A percentile compares a stretch with the other conserved stretches of the same genome.
Conservation (phyloP, 2,329 filamentous ascomycete species). For the Penicillium sp. region DNA sequence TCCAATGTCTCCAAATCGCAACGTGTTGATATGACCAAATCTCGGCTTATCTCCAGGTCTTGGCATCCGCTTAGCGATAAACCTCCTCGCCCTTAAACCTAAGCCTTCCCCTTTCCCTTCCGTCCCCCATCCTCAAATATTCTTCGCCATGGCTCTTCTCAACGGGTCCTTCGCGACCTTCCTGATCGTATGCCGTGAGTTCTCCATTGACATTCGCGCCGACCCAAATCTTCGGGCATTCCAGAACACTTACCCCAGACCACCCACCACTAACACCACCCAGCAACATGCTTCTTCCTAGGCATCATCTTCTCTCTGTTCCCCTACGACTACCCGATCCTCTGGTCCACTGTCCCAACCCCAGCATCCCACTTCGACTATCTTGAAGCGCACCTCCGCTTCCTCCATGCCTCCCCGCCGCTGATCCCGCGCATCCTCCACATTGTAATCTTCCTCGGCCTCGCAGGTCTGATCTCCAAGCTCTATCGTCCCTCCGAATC, state of each 20-base stretch:
- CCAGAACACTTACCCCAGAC: background rate
- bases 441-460: slow-evolving; percentile 85
- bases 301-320: slow-evolving; percentile 95
- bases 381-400: slow-evolving; percentile 84
- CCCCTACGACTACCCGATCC: slow-evolving; percentile 69
- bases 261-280: slow-evolving; percentile 3
- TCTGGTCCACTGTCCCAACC: slow-evolving; percentile 45
- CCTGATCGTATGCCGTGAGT: slow-evolving; percentile 91
- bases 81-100: slow-evolving; percentile 2
- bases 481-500: slow-evolving; percentile 90
- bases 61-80: slow-evolving; percentile 23
- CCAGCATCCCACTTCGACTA: slow-evolving; percentile 69
- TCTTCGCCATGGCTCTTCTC: slow-evolving; percentile 35
- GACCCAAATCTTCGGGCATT: background rate
- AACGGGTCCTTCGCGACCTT: slow-evolving; percentile 84
- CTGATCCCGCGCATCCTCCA: slow-evolving; percentile 91
- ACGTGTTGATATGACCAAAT: background rate
- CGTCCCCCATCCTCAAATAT: background rate
- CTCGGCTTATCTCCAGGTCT: slow-evolving; percentile 14
- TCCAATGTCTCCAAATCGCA: background rate
- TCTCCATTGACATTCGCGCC: background rate
- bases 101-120: slow-evolving; percentile 2
- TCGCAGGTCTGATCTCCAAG: slow-evolving; percentile 87
- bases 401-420: slow-evolving; percentile 86
- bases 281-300: slow-evolving; percentile 93